Percentiles rank a stretch among this genome's conserved stretches.
Evolutionary conservation across 345 rosid genomes (phyloP).

Genomic region (Nephelium lappaceum): DNA sequence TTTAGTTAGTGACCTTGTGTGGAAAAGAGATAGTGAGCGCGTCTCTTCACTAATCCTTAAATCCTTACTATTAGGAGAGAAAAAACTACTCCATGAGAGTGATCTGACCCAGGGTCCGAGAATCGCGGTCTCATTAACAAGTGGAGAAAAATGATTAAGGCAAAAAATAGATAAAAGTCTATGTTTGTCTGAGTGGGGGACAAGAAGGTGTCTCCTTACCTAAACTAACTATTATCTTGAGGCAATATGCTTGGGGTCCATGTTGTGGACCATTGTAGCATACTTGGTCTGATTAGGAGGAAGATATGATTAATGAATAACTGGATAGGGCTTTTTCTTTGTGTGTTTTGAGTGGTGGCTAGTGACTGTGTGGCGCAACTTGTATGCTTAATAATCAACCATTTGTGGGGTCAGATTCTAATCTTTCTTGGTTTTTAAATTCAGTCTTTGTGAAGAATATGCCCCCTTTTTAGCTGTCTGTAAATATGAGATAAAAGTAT

Average conservation of each 20-base stretch:
- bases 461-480: constrained; percentile 16
- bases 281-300: constrained; percentile 22
- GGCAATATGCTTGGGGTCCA: constrained; percentile 21
- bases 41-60: constrained; percentile 22
- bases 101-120: constrained; percentile 10
- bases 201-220: constrained; percentile 16
- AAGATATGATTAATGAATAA: constrained; percentile 34
- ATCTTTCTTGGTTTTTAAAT: constrained; percentile 19
- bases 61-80: constrained; percentile 22
- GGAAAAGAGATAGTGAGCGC: constrained; percentile 12
- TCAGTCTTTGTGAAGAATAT: constrained; percentile 21
- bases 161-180: not conserved
- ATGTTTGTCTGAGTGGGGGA: constrained; percentile 23
- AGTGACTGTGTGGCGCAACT: not conserved
- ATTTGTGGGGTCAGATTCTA: constrained; percentile 40
- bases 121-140: constrained; percentile 27
- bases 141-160: constrained; percentile 22
- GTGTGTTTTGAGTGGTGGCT: constrained; percentile 21
- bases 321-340: constrained; percentile 22
- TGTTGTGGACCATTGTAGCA: constrained; percentile 14
- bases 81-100: constrained; percentile 11
- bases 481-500: constrained; percentile 5
- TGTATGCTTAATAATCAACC: constrained; percentile 12
- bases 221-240: constrained; percentile 12
- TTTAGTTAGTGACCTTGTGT: not conserved